Evolutionary conservation across 805 yeast species (phyloP).

Genomic region (Maudiozyma saulgeensis): DNA sequence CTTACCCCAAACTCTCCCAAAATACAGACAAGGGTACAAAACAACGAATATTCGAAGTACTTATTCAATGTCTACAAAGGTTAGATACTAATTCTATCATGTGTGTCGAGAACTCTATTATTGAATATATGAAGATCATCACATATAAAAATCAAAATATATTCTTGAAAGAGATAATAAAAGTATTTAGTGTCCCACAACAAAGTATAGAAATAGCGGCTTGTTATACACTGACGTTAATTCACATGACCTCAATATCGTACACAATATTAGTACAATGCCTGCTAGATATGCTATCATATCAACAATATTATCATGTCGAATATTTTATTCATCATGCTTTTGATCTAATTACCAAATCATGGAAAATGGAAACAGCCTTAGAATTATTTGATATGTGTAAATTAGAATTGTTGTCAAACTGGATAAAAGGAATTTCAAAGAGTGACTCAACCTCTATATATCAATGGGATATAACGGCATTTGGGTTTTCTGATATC

Average conservation of each 20-base stretch:
- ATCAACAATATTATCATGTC: slow-evolving; percentile 10
- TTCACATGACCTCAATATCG: slow-evolving; percentile 12
- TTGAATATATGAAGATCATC: slow-evolving; percentile 14
- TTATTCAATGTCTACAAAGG: slow-evolving; percentile 12
- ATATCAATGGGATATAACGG: slow-evolving; percentile 10
- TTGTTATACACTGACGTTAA: slow-evolving; percentile 14
- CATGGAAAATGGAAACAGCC: not conserved
- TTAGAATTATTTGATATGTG: slow-evolving; percentile 16
- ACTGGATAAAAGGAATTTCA: slow-evolving; percentile 10
- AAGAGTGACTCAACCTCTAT: not conserved
- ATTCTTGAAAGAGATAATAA: slow-evolving; percentile 22
- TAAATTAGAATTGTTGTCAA: slow-evolving; percentile 15
- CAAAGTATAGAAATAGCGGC: slow-evolving; percentile 23
- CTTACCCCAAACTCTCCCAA: slow-evolving; percentile 16
- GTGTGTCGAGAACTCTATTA: slow-evolving; percentile 5
- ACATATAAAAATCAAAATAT: slow-evolving; percentile 22
- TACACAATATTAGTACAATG: slow-evolving; percentile 16
- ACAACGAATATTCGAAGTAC: slow-evolving; percentile 18
- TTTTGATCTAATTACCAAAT: slow-evolving; percentile 5
- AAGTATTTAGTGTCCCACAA: slow-evolving; percentile 16
- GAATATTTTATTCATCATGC: slow-evolving; percentile 11
- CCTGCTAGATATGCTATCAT: slow-evolving; percentile 10
- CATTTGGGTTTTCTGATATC: slow-evolving; percentile 15
- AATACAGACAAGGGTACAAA: slow-evolving; percentile 19
- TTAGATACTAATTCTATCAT: slow-evolving; percentile 9